Evolutionary conservation across 2,329 filamentous ascomycete genomes (phyloP).

Genomic region (Aspergillus oerlinghausenensis): DNA sequence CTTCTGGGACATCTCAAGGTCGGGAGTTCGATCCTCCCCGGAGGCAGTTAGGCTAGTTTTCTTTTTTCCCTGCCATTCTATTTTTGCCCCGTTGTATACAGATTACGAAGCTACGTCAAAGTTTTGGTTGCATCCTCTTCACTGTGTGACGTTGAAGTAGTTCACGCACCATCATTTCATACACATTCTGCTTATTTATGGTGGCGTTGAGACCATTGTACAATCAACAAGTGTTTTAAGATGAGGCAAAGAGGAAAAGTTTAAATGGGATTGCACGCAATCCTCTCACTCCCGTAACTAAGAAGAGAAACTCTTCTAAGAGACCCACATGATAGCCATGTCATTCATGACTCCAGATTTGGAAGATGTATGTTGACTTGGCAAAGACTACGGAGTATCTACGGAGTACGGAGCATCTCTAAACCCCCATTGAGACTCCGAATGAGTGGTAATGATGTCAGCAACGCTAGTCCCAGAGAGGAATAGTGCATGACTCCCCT

Average conservation of each 20-base stretch:
- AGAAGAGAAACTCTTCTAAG: not conserved
- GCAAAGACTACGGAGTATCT: not conserved
- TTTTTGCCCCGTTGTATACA: not conserved
- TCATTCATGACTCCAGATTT: constrained; percentile 5
- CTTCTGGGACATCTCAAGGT: not conserved
- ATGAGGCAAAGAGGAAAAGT: not conserved
- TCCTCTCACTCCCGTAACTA: not conserved
- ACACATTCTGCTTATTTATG: not conserved
- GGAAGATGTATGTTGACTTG: constrained; percentile 1
- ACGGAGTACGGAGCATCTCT: not conserved
- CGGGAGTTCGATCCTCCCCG: not conserved
- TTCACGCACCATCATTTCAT: not conserved
- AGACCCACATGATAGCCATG: not conserved
- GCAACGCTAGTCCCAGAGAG: constrained; percentile 14
- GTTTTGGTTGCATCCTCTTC: not conserved
- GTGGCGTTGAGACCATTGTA: not conserved
- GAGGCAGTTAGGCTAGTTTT: not conserved
- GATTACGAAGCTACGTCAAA: too few species aligned
- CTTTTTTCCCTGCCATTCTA: not conserved
- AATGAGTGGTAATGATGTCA: constrained; percentile 13
- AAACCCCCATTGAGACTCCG: constrained; percentile 1
- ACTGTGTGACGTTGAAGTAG: not conserved
- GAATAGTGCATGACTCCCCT: constrained; percentile 23
- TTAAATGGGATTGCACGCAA: not conserved
- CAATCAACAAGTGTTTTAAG: not conserved